phyloP scores from a whole-genome alignment of 2,329 filamentous ascomycete species.

The Eutypella sp. region DNA sequence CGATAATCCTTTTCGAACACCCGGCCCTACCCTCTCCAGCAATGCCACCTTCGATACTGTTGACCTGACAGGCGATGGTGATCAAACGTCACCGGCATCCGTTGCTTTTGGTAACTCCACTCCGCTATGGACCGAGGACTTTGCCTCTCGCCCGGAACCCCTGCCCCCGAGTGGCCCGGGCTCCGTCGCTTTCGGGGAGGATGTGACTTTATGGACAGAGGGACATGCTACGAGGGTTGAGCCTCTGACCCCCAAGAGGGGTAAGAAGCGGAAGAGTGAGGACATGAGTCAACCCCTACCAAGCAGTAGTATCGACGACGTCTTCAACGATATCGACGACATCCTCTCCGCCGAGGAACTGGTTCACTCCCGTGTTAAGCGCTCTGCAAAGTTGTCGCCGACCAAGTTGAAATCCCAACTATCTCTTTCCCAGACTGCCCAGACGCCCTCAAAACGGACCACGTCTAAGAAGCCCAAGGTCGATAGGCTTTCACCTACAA shows the following conservation, averaged over 20 bases:
- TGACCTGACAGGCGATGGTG: conserved; percentile 29
- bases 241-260: conserved; percentile 30
- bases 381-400: conserved; percentile 33
- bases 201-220: conserved; percentile 37
- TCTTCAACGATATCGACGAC: conserved; percentile 52
- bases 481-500: conserved; percentile 4
- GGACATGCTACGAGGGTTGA: conserved; percentile 35
- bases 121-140: conserved; percentile 24
- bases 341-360: conserved; percentile 27
- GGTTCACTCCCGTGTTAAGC: conserved; percentile 24
- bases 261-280: conserved; percentile 49
- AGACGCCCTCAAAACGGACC: conserved; percentile 12
- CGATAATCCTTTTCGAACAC: conserved; percentile 17
- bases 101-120: conserved; percentile 18
- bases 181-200: conserved; percentile 22
- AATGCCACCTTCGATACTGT: conserved; percentile 25
- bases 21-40: conserved; percentile 24
- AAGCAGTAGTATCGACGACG: conserved; percentile 31
- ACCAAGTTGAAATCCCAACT: conserved; percentile 16
- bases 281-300: conserved; percentile 34
- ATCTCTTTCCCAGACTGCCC: conserved; percentile 15
- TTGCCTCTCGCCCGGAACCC: conserved; percentile 25
- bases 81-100: conserved; percentile 19
- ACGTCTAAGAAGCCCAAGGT: conserved; percentile 4
- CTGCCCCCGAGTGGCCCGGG: conserved; percentile 15